Percentiles rank a stretch among this genome's conserved stretches.
These are phyloP conservation scores for Cutaneotrichosporon cavernicola DNA, from an alignment of 1,284 basidiomycete genomes.

Conservation along the genomic window DNA sequence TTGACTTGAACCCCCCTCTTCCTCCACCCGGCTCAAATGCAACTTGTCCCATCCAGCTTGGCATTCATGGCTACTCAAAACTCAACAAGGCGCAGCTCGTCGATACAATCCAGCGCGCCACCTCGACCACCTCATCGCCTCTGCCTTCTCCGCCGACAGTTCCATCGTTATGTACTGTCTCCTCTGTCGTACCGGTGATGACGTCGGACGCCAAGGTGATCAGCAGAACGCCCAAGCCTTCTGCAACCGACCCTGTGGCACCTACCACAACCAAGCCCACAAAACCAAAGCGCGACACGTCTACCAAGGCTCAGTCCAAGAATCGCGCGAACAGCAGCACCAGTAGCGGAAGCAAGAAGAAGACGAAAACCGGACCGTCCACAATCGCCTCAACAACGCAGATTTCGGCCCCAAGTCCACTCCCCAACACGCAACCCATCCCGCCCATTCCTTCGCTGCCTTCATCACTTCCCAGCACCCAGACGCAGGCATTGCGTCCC, in stretches of 20 bases:
- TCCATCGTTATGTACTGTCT: too few species aligned
- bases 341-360: background rate
- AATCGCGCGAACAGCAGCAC: background rate
- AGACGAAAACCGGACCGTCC: background rate
- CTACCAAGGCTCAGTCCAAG: background rate
- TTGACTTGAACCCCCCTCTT: background rate
- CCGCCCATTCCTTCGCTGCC: background rate
- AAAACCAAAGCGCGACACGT: slow-evolving; percentile 1
- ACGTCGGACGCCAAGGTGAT: background rate
- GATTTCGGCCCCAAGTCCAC: background rate
- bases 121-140: background rate
- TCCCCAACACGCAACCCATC: background rate
- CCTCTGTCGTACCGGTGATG: too few species aligned
- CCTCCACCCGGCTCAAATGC: background rate
- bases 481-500: background rate
- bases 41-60: slow-evolving; percentile 23
- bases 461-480: background rate
- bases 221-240: background rate
- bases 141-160: too few species aligned
- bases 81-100: slow-evolving; percentile 38
- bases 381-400: too few species aligned
- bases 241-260: background rate
- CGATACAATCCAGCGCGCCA: slow-evolving; percentile 16
- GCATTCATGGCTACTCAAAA: slow-evolving; percentile 35
- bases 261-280: background rate